Evolutionary conservation across 306 rosid genomes (phyloP), one percentile per base, ranked within the genome.

Genomic region (Inga leiocalycina): DNA sequence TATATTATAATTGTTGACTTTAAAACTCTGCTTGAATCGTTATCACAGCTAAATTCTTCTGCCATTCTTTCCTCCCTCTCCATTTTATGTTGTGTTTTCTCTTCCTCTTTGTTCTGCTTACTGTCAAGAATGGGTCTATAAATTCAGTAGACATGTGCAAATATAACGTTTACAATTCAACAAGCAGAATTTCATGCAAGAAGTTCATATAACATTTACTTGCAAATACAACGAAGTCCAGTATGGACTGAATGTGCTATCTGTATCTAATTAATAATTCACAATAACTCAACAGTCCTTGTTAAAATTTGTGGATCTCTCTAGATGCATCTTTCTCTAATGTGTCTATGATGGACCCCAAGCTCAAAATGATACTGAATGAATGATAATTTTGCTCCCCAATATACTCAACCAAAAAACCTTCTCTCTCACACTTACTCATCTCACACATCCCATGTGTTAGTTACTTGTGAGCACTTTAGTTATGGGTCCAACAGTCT

Each of bases 51-150:
- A 78, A 64, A 30, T 61, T 49, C 44, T 32, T 81, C 73, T 70
- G 24, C 32, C 75, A 44, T 73, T 74, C 49, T 24, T 68, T 78
- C 76, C 78, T 51, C 16, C 71, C 78, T 51, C 10, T 49, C 62
- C 30, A 8, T 49, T 51, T 39, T 51, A 4, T 17, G 30, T 30
- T 15, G 10, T 30, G 37, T 30, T 30, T 32, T 10, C 27, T 12
- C 65, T 74, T 74, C 45, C 75, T 78, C 20, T 39, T 41, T 65
- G 68, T 68, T 79, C 69, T 79, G 43, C 57, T 37, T 37, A 37
- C 24, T 19, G 15, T 69, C 45, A 30, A 46, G 35, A 80, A 54
- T 1, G 11, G 52, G 30, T 52, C 22, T 56, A 39, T 52, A n/a
- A 35, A 34, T 51, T 56, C 32, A 37, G 8, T 69, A 67, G 37